These are phyloP conservation scores for Setaria viridis DNA, from an alignment of 202 grass and related monocot genomes.

Conservation along the genomic window DNA sequence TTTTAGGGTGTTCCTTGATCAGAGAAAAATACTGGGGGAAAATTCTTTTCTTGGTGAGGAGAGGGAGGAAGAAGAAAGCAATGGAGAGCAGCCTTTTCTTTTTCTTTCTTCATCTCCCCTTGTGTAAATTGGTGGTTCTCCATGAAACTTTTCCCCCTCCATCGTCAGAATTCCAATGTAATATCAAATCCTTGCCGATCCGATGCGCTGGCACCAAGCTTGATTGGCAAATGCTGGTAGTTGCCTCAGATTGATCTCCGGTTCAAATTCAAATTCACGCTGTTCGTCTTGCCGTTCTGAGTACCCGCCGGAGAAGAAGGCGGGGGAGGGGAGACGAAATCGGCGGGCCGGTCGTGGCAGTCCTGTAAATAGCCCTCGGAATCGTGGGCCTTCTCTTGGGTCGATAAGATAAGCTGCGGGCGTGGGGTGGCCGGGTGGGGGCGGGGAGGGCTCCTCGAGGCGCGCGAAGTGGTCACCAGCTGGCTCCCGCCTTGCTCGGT, in stretches of 20 bases:
- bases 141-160: not conserved
- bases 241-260: not conserved
- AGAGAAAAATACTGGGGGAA: constrained; percentile 12
- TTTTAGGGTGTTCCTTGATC: constrained; percentile 41
- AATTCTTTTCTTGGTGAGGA: constrained; percentile 36
- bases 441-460: constrained; percentile 28
- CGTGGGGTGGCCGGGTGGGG: not conserved
- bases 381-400: not conserved
- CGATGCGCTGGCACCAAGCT: not conserved
- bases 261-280: constrained; percentile 30
- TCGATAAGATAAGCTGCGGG: constrained; percentile 22
- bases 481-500: not conserved
- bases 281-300: constrained; percentile 8
- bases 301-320: not conserved
- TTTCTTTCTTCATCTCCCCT: not conserved
- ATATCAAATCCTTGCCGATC: not conserved
- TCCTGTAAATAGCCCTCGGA: constrained; percentile 11
- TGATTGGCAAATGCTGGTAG: not conserved
- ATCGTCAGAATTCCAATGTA: not conserved
- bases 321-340: not conserved
- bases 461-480: constrained; percentile 48
- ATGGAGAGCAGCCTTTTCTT: not conserved
- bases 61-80: constrained; percentile 45
- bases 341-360: constrained; percentile 33
- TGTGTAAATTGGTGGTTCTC: constrained; percentile 47